These are phyloP conservation scores for Malassezia cuniculi DNA, from an alignment of 1,284 basidiomycete species.

Conservation along the genomic window DNA sequence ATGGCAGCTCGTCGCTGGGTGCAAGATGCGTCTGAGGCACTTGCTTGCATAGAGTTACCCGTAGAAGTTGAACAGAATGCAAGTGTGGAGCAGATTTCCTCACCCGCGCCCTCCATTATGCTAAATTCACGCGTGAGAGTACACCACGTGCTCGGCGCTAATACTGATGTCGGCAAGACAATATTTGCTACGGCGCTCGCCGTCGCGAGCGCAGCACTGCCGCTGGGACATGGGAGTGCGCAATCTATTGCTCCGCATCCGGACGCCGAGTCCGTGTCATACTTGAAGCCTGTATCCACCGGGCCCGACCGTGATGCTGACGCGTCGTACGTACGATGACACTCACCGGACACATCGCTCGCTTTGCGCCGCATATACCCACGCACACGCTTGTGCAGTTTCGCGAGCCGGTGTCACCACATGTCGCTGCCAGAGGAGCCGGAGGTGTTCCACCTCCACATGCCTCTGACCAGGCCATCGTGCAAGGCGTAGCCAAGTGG, in stretches of 20 bases:
- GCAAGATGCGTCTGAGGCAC: no score
- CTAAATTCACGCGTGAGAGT: slow-evolving; percentile 25
- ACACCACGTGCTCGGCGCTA: slow-evolving; percentile 42
- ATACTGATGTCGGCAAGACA: slow-evolving; percentile 45
- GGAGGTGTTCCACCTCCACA: slow-evolving; percentile 39
- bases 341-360: slow-evolving; percentile 17
- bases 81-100: no score
- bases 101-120: no score
- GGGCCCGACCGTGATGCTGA: slow-evolving; percentile 29
- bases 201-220: slow-evolving; percentile 27
- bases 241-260: slow-evolving; percentile 3
- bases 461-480: slow-evolving; percentile 54
- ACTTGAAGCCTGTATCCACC: slow-evolving; percentile 42
- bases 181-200: slow-evolving; percentile 42
- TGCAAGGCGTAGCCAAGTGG: slow-evolving; percentile 56
- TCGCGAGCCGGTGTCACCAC: slow-evolving; percentile 79
- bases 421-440: slow-evolving; percentile 65
- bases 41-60: no score
- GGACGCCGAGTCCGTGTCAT: slow-evolving; percentile 26
- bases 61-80: no score
- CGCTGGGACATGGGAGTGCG: background rate
- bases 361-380: slow-evolving; percentile 30
- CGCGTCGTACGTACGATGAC: slow-evolving; percentile 9
- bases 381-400: slow-evolving; percentile 70
- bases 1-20: no score